These are phyloP conservation scores for Silene noctiflora DNA, from an alignment of 179 eudicot species.

Conservation along the genomic window DNA sequence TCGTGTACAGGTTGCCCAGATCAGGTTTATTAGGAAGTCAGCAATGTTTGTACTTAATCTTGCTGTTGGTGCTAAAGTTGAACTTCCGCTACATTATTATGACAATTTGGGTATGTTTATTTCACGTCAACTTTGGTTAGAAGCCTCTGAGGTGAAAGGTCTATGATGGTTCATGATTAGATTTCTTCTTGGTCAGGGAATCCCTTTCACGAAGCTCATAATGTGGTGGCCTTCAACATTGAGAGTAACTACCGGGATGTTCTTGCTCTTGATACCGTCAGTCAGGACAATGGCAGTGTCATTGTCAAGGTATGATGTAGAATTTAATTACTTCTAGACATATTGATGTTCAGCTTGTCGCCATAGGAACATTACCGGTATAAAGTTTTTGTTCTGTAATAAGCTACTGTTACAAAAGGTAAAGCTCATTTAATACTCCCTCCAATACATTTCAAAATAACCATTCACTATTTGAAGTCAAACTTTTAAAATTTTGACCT, in stretches of 20 bases:
- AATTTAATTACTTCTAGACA: neutral
- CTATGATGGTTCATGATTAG: neutral
- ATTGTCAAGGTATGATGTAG: conserved; percentile 45
- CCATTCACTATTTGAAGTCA: no score
- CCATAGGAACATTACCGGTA: neutral
- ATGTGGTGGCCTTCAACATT: conserved; percentile 41
- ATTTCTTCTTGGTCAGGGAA: conserved; percentile 44
- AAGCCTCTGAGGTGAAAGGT: conserved; percentile 13
- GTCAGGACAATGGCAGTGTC: conserved; percentile 44
- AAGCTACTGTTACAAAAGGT: neutral
- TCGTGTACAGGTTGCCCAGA: conserved; percentile 60
- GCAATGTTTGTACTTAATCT: conserved; percentile 42
- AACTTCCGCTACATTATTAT: conserved; percentile 47
- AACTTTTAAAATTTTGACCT: no score
- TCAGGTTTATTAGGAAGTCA: conserved; percentile 48
- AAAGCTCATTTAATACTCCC: neutral
- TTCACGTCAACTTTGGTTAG: neutral
- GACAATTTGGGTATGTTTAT: conserved; percentile 53
- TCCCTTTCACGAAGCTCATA: conserved; percentile 72
- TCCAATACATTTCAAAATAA: no score
- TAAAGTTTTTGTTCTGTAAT: neutral
- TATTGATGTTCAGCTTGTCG: neutral
- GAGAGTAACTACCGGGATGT: conserved; percentile 66
- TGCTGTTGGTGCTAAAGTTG: conserved; percentile 66
- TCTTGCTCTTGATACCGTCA: conserved; percentile 44